Evolutionary conservation across 2,329 filamentous ascomycete genomes (phyloP).

Genomic region (Fusarium brevicatenulatum): DNA sequence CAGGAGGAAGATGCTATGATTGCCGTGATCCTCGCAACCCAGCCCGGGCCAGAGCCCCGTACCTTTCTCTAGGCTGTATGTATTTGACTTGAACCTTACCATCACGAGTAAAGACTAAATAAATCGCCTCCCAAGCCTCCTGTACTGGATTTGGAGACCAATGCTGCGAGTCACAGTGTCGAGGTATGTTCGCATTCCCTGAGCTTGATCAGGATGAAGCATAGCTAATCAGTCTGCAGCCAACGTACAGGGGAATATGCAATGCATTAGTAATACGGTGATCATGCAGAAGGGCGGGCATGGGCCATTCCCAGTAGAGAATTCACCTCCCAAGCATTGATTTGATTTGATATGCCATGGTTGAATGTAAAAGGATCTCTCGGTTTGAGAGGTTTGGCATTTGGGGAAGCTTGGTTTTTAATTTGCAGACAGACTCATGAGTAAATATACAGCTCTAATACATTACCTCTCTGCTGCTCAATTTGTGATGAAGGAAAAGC

Average conservation of each 20-base stretch:
- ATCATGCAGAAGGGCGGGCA: not conserved
- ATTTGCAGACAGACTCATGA: not conserved
- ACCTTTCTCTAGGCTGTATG: not conserved
- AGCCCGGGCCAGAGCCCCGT: not conserved
- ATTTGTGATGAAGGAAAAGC: not conserved
- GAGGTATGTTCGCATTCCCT: not conserved
- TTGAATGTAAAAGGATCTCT: too few species aligned
- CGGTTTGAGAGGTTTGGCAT: not conserved
- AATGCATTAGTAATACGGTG: not conserved
- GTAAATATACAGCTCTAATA: not conserved
- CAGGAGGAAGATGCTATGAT: not conserved
- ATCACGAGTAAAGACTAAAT: too few species aligned
- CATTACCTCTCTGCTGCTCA: not conserved
- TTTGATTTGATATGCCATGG: too few species aligned
- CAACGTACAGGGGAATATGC: not conserved
- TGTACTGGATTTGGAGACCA: not conserved
- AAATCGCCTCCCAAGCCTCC: too few species aligned
- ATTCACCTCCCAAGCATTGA: not conserved
- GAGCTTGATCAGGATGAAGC: accelerated
- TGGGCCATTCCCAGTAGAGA: not conserved
- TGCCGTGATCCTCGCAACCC: not conserved
- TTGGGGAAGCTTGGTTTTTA: too few species aligned
- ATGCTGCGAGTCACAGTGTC: not conserved
- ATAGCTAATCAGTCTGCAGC: not conserved
- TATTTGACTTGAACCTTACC: not conserved